Conservation (phyloP, 1,284 basidiomycete genomes). For the Puccinia coronata region DNA sequence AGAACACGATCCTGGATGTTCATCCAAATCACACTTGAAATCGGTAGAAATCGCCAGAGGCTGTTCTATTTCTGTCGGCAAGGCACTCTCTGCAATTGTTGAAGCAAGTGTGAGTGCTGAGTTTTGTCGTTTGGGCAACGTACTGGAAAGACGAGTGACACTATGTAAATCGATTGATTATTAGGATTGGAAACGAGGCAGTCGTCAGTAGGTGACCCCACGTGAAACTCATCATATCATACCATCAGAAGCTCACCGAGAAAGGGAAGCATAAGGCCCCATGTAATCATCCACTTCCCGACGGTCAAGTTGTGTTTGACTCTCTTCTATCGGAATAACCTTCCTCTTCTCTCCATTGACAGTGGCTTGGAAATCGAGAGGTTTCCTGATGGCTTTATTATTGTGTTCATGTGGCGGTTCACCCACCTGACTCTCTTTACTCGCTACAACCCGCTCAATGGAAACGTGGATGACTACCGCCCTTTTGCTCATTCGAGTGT, state of each 20-base stretch:
- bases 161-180: background rate
- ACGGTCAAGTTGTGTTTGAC: slow-evolving; percentile 36
- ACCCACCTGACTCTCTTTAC: background rate
- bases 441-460: slow-evolving; percentile 32
- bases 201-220: background rate
- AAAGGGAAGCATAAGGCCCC: slow-evolving; percentile 13
- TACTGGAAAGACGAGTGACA: slow-evolving; percentile 5
- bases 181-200: background rate
- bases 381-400: slow-evolving; percentile 21
- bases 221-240: background rate
- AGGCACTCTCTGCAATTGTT: background rate
- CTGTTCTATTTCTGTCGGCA: slow-evolving; percentile 24
- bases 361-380: background rate
- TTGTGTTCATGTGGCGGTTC: slow-evolving; percentile 11
- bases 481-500: slow-evolving; percentile 47
- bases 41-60: slow-evolving; percentile 32
- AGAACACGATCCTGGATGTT: background rate
- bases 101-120: slow-evolving; percentile 3
- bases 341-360: slow-evolving; percentile 47
- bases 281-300: slow-evolving; percentile 42
- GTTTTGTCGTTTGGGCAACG: background rate
- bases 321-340: slow-evolving; percentile 44
- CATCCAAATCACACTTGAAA: slow-evolving; percentile 14
- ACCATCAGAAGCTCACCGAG: slow-evolving; percentile 16
- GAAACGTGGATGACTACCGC: slow-evolving; percentile 13